Evolutionary conservation across 1,284 basidiomycete species (phyloP).

Genomic region (Baeospora myosura): DNA sequence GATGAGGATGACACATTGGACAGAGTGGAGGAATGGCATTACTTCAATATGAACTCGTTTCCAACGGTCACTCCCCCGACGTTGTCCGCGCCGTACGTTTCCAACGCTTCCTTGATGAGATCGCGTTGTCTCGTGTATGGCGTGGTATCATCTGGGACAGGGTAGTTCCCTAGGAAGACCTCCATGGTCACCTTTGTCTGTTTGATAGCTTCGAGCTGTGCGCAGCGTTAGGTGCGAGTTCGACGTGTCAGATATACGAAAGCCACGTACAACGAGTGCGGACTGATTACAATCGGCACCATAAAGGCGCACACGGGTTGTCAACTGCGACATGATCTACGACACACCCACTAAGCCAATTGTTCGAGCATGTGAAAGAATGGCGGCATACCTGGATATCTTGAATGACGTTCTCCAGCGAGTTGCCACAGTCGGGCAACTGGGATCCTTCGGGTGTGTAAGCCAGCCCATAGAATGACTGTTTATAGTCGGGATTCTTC

Average conservation of each 20-base stretch:
- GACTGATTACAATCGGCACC: constrained; percentile 17
- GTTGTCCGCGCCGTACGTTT: constrained; percentile 73
- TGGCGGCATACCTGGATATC: constrained; percentile 37
- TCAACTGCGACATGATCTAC: constrained; percentile 40
- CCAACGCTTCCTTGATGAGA: constrained; percentile 58
- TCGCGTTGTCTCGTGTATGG: constrained; percentile 72
- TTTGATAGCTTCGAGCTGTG: constrained; percentile 71
- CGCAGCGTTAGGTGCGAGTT: not conserved
- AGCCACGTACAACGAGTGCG: constrained; percentile 18
- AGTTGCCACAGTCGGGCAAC: constrained; percentile 39
- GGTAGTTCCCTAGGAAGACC: constrained; percentile 83
- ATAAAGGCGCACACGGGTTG: constrained; percentile 16
- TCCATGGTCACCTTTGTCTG: constrained; percentile 84
- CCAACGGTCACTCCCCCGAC: constrained; percentile 78
- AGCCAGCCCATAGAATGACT: constrained; percentile 57
- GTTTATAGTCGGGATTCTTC: constrained; percentile 52
- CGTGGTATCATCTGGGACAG: constrained; percentile 50
- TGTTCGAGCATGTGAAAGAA: too few species aligned
- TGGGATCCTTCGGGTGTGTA: constrained; percentile 57
- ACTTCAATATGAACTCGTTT: constrained; percentile 82
- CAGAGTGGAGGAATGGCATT: constrained; percentile 18
- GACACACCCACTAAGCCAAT: not conserved
- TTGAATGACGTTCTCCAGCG: constrained; percentile 35
- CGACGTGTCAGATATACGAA: not conserved
- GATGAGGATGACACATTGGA: not conserved